These are phyloP conservation scores for Lactifluus volemus DNA, from an alignment of 768 basidiomycete species.

Conservation along the genomic window DNA sequence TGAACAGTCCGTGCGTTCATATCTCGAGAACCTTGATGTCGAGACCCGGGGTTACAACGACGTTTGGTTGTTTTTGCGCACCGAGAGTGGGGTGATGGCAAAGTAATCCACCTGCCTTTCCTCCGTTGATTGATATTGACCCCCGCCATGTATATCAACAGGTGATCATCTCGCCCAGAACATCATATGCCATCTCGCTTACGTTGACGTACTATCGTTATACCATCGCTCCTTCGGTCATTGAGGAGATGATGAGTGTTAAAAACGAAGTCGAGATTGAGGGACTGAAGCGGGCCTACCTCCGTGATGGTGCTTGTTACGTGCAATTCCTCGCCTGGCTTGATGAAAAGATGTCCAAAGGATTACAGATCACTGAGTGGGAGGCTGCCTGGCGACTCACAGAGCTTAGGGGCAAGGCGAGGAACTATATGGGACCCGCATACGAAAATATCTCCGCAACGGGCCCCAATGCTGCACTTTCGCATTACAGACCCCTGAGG, in stretches of 20 bases:
- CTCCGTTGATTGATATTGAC: not conserved
- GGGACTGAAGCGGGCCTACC: conserved; percentile 75
- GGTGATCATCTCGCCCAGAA: conserved; percentile 63
- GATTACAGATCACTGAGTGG: conserved; percentile 84
- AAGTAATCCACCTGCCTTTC: conserved; percentile 26
- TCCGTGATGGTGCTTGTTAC: conserved; percentile 83
- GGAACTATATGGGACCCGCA: conserved; percentile 75
- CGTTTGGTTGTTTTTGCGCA: conserved; percentile 70
- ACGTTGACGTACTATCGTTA: conserved; percentile 80
- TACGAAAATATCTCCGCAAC: conserved; percentile 87
- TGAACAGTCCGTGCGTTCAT: conserved; percentile 44
- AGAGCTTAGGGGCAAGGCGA: conserved; percentile 60
- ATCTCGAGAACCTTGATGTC: conserved; percentile 50
- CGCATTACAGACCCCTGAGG: conserved; percentile 83
- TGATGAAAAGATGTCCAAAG: conserved; percentile 65
- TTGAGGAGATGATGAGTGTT: conserved; percentile 74
- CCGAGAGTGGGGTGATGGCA: conserved; percentile 75
- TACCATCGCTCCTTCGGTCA: conserved; percentile 57
- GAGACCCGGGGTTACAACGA: conserved; percentile 61
- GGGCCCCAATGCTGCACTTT: conserved; percentile 87
- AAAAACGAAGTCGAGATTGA: conserved; percentile 86
- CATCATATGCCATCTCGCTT: conserved; percentile 75
- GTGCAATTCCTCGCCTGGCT: conserved; percentile 88
- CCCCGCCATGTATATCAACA: conserved; percentile 20
- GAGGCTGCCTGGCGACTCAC: conserved; percentile 82